phyloP scores from a whole-genome alignment of 768 basidiomycete genomes.

The Russula compacta region DNA sequence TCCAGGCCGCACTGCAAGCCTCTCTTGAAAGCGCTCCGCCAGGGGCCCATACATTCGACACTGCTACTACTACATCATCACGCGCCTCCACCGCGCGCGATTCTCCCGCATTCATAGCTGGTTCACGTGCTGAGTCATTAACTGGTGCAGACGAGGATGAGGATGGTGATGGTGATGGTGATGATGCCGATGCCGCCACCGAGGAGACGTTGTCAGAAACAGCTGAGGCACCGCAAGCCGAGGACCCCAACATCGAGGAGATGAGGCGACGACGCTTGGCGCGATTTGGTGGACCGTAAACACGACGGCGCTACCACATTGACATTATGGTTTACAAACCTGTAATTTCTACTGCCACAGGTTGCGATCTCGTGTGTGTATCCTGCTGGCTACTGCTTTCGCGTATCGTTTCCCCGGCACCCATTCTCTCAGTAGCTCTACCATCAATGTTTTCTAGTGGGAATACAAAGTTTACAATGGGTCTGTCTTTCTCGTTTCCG shows the following conservation, averaged over 20 bases:
- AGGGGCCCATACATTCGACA: slow-evolving; percentile 35
- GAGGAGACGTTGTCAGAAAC: slow-evolving; percentile 14
- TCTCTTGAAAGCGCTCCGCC: slow-evolving; percentile 60
- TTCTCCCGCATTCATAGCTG: neutral
- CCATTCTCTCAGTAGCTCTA: neutral
- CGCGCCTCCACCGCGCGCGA: slow-evolving; percentile 10
- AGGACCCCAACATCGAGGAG: slow-evolving; percentile 23
- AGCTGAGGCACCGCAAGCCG: neutral
- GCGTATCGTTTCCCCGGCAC: neutral
- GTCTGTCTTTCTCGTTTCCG: neutral
- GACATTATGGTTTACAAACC: too few relatives aligned
- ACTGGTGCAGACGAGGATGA: neutral
- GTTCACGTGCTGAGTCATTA: neutral
- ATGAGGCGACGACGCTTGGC: slow-evolving; percentile 27
- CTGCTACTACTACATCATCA: slow-evolving; percentile 6
- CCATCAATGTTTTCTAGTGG: neutral
- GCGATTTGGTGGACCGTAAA: slow-evolving; percentile 23
- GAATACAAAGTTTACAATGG: neutral
- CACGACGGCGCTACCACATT: neutral
- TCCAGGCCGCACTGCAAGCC: slow-evolving; percentile 82
- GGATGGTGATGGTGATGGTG: neutral
- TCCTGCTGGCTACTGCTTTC: neutral
- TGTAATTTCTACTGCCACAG: too few relatives aligned
- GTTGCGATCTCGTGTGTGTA: neutral
- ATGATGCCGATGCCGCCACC: neutral